Conservation (phyloP, 768 basidiomycete species). For the Lactarius akahatsu region DNA sequence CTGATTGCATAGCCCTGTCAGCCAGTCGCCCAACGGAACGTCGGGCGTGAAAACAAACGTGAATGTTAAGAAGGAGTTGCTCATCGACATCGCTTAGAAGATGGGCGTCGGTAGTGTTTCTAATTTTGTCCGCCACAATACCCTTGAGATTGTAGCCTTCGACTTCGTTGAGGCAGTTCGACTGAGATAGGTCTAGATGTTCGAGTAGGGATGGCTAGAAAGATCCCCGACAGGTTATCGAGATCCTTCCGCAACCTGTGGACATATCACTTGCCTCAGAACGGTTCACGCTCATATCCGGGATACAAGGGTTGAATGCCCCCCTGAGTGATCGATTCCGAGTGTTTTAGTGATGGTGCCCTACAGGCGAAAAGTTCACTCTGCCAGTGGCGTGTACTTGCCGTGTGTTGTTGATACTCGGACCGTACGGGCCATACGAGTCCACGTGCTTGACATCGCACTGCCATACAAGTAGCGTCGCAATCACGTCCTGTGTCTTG, state of each 20-base stretch:
- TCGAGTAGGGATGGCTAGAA: slow-evolving; percentile 21
- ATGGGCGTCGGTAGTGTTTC: slow-evolving; percentile 47
- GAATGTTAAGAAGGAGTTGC: slow-evolving; percentile 64
- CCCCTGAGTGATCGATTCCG: neutral
- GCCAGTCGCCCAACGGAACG: neutral
- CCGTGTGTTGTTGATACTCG: neutral
- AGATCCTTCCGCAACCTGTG: neutral
- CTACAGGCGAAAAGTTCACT: too few relatives aligned
- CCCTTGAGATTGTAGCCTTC: slow-evolving; percentile 49
- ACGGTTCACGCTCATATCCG: slow-evolving; percentile 14
- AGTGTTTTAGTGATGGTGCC: neutral
- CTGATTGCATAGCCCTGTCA: slow-evolving; percentile 36
- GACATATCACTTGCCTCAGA: slow-evolving; percentile 19
- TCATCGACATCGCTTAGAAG: slow-evolving; percentile 72
- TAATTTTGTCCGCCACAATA: slow-evolving; percentile 45
- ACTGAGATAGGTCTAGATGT: slow-evolving; percentile 40
- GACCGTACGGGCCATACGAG: neutral
- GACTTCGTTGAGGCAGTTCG: slow-evolving; percentile 71
- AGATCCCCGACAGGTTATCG: slow-evolving; percentile 8
- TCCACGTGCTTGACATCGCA: too few relatives aligned
- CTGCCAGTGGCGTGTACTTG: too few relatives aligned
- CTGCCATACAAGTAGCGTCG: too few relatives aligned
- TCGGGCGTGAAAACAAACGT: slow-evolving; percentile 43
- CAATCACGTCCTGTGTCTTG: neutral
- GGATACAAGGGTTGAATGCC: neutral